These are phyloP conservation scores for Phanerochaete carnosa DNA, from an alignment of 768 basidiomycete species.

Conservation along the genomic window DNA sequence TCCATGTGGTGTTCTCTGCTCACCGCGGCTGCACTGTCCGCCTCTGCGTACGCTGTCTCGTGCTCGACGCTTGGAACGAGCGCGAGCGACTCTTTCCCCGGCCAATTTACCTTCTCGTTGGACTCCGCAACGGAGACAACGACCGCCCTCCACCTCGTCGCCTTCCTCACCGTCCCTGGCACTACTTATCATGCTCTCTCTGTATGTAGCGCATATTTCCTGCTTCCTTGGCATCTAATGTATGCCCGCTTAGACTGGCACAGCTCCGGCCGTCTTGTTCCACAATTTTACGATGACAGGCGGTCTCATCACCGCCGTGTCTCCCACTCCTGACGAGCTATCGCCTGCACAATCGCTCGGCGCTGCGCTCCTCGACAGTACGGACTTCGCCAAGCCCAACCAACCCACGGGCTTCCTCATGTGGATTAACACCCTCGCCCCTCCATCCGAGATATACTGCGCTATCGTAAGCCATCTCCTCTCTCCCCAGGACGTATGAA, in stretches of 20 bases:
- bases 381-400: neutral
- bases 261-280: neutral
- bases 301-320: neutral
- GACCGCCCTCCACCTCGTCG: neutral
- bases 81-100: constrained; percentile 4
- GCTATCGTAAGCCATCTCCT: neutral
- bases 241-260: neutral
- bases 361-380: neutral
- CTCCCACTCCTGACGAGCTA: neutral
- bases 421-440: neutral
- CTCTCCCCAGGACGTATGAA: neutral
- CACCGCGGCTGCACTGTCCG: neutral
- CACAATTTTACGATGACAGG: neutral
- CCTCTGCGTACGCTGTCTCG: constrained; percentile 4
- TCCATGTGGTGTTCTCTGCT: neutral
- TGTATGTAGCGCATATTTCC: neutral
- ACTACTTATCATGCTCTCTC: constrained; percentile 1
- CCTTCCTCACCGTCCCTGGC: neutral
- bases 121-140: neutral
- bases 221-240: neutral
- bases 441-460: constrained; percentile 1
- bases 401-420: constrained; percentile 2
- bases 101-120: constrained; percentile 4
- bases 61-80: constrained; percentile 9
- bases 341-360: constrained; percentile 3